A percentile compares a stretch with the other conserved stretches of the same genome.
phyloP scores from a whole-genome alignment of 306 rosid genomes.

The Arachis stenosperma region DNA sequence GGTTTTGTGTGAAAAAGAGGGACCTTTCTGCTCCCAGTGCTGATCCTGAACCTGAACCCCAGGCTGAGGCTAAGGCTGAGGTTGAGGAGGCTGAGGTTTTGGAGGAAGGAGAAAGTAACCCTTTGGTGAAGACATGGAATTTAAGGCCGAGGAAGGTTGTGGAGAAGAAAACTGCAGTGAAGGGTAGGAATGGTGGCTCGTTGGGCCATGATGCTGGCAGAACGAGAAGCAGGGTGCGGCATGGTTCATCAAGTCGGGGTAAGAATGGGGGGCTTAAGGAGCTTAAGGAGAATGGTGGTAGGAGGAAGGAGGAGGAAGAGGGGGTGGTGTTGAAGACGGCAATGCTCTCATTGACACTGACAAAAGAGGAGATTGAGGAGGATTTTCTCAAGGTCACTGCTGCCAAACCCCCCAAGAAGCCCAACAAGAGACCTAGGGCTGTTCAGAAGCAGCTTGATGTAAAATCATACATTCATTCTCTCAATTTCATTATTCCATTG shows the following conservation, averaged over 20 bases:
- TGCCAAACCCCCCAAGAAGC: constrained; percentile 39
- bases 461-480: neutral
- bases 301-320: neutral
- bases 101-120: neutral
- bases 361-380: constrained; percentile 46
- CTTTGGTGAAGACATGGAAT: neutral
- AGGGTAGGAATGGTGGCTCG: neutral
- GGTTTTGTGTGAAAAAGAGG: neutral
- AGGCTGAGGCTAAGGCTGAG: neutral
- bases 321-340: neutral
- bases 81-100: neutral
- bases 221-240: neutral
- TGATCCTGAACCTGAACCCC: neutral
- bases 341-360: constrained; percentile 11
- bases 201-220: neutral
- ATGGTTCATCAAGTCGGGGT: neutral
- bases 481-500: neutral
- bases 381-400: constrained; percentile 46
- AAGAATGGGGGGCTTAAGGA: neutral
- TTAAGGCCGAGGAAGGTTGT: constrained; percentile 6
- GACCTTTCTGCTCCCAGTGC: neutral
- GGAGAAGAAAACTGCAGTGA: neutral
- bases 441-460: constrained; percentile 51
- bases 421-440: constrained; percentile 32
- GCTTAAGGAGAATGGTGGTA: neutral